A percentile compares a stretch with the other conserved stretches of the same genome.
phyloP scores from a whole-genome alignment of 441 rosid species.

The Corymbia citriodora region DNA sequence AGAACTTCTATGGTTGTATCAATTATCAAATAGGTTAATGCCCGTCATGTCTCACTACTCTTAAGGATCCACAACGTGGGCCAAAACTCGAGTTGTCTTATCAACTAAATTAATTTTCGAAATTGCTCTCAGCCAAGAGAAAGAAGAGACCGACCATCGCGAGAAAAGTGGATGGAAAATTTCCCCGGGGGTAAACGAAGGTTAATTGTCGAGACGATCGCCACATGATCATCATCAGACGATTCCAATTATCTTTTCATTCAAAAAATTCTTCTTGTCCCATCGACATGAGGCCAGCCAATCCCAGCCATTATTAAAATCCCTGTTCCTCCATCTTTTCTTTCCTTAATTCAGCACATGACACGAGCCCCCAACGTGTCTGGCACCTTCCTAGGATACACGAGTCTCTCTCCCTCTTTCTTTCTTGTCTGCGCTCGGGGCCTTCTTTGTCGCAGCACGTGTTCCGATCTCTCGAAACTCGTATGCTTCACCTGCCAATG shows the following conservation, averaged over 20 bases:
- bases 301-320: background rate
- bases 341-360: background rate
- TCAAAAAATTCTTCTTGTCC: background rate
- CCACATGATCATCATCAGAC: background rate
- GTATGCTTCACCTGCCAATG: background rate
- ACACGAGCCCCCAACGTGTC: background rate
- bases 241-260: background rate
- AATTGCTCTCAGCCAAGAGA: background rate
- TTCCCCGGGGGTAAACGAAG: background rate
- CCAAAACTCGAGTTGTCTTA: background rate
- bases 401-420: background rate
- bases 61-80: background rate
- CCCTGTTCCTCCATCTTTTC: background rate
- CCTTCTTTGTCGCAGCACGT: background rate
- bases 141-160: background rate
- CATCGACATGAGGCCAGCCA: background rate
- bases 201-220: background rate
- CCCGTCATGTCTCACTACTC: background rate
- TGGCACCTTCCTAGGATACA: background rate
- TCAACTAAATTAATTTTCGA: background rate
- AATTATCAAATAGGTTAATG: background rate
- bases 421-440: background rate
- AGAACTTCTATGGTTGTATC: fast-evolving
- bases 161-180: background rate
- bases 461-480: background rate